Percentiles rank a stretch among this genome's conserved stretches.
These are phyloP conservation scores for Hymenotorrendiella dingleyae DNA, from an alignment of 2,329 filamentous ascomycete species.

Conservation along the genomic window DNA sequence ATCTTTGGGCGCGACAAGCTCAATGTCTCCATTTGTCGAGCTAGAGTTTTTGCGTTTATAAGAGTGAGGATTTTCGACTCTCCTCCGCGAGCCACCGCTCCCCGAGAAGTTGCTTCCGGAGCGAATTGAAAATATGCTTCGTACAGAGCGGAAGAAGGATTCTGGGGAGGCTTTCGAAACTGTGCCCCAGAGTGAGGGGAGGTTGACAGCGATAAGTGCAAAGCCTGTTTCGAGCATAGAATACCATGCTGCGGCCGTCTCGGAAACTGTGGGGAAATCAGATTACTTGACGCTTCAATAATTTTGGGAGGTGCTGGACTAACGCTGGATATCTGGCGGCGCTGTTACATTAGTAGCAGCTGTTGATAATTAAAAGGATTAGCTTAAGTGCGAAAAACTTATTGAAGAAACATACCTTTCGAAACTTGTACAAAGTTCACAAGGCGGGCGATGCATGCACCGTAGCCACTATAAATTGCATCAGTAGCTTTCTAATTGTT, in stretches of 20 bases:
- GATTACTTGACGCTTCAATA: no score
- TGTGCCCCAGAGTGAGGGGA: neutral
- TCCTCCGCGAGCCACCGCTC: neutral
- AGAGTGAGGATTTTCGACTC: no score
- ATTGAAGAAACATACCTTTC: neutral
- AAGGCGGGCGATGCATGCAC: neutral
- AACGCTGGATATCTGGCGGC: constrained; percentile 1
- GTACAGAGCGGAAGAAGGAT: constrained; percentile 2
- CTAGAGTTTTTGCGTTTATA: neutral
- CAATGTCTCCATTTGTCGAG: neutral
- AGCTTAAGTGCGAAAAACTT: no score
- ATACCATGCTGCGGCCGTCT: constrained; percentile 1
- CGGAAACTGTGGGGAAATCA: neutral
- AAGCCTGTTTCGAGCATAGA: constrained; percentile 3
- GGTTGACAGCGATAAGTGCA: neutral
- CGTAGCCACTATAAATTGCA: neutral
- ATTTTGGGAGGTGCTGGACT: no score
- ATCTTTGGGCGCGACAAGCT: neutral
- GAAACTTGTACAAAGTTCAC: neutral
- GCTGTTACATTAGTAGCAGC: no score
- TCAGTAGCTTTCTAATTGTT: neutral
- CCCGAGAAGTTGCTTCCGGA: neutral
- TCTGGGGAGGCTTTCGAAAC: neutral
- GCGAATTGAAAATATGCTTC: neutral
- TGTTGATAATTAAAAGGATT: no score